Evolutionary conservation across 1,284 basidiomycete species (phyloP), one percentile per base, ranked within the genome.

Genomic region (Trichosporon ovoides): DNA sequence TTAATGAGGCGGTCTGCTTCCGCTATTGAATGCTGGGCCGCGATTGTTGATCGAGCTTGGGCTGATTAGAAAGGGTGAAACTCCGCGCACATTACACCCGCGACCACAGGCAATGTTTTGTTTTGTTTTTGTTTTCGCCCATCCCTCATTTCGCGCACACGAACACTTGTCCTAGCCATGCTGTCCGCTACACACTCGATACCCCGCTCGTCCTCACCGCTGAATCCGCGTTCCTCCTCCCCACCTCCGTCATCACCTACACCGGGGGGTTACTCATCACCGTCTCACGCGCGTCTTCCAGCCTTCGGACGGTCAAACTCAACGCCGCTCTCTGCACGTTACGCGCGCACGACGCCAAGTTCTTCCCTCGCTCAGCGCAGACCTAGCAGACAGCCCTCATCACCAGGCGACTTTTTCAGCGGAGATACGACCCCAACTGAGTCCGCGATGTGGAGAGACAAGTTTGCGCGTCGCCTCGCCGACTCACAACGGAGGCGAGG

Each of bases 371-470:
- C 48, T n/a, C 36, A 31, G 14, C n/a, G 33, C n/a, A 13, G 20
- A 13, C 57, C 35, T 0, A n/a, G 46, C 7, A n/a, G 36, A 12
- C 19, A 24, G 7, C 52, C 38, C 24, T 48, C 38, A 10, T 28
- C 38, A 7, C 18, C 55, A 1, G 58, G 51, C 12, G 71, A 73
- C 49, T 55, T 71, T 3, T 73, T 75, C 46, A 58, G 58, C 16
- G 67, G 66, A 22, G 68, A 65, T 7, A 68, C 67, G 2, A 74
- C 70, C 14, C 73, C 74, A 7, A 68, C 66, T 1, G 62, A 74
- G 52, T 63, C 65, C 14, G 65, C 68, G 3, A 66, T 74, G 66
- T 73, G 72, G 73, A 56, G 68, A 36, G 70, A 74, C 31, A 56
- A 65, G 18, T 66, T 74, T 7, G 55, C 56, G 35, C 49, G 72